Conservation (phyloP, 352 stramenopile species). For the Globisporangium yorkense region DNA sequence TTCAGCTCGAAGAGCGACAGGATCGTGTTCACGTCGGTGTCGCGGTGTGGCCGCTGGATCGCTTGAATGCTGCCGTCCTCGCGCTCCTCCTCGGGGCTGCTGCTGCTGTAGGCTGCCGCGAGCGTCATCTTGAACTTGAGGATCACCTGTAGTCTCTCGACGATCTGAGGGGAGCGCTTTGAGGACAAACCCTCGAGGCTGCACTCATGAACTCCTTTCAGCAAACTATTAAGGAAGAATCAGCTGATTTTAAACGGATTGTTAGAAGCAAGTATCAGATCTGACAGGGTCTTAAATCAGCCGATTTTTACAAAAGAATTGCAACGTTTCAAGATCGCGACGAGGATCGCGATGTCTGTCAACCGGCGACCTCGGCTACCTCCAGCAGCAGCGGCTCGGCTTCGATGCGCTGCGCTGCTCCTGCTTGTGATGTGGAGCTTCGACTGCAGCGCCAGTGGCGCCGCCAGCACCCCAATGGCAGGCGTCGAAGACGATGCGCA, state of each 20-base stretch:
- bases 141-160: slow-evolving; percentile 41
- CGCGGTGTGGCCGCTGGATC: not conserved
- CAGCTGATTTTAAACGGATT: no score
- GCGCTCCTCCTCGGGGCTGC: not conserved
- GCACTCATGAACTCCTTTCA: slow-evolving; percentile 38
- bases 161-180: slow-evolving; percentile 32
- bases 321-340: no score
- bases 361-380: no score
- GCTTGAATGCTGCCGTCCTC: not conserved
- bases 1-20: slow-evolving; percentile 41
- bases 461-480: no score
- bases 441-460: not conserved
- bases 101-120: slow-evolving; percentile 1
- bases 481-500: not conserved
- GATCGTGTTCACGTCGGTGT: slow-evolving; percentile 23
- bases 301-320: no score
- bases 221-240: no score
- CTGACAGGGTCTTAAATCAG: no score
- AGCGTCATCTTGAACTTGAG: slow-evolving; percentile 27
- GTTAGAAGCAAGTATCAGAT: no score
- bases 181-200: slow-evolving; percentile 36
- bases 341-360: no score
- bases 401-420: not conserved
- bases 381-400: not conserved
- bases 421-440: not conserved